Evolutionary conservation across 164 flowering plant species (phyloP).

Genomic region (Kalanchoe fedtschenkoi): DNA sequence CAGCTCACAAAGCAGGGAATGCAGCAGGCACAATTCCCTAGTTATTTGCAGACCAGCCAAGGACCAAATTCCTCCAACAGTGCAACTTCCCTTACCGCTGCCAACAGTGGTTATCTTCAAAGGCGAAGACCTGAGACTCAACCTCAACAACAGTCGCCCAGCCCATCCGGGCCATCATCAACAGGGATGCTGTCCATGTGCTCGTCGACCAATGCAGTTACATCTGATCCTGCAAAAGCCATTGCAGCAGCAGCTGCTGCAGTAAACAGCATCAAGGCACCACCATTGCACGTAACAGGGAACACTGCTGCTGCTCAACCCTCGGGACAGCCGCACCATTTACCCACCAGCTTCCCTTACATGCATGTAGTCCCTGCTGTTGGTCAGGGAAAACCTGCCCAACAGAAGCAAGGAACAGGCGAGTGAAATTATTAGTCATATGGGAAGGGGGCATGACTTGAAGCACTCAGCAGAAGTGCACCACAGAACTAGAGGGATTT

Average conservation of each 20-base stretch:
- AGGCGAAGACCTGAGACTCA: slow-evolving; percentile 46
- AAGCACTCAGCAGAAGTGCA: neutral
- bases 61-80: slow-evolving; percentile 23
- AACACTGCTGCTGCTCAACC: slow-evolving; percentile 39
- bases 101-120: slow-evolving; percentile 23
- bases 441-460: neutral
- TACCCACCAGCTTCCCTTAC: slow-evolving; percentile 50
- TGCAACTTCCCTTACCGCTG: slow-evolving; percentile 17
- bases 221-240: slow-evolving; percentile 35
- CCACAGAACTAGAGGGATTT: neutral
- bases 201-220: slow-evolving; percentile 26
- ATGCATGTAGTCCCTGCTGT: slow-evolving; percentile 47
- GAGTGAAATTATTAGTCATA: slow-evolving; percentile 21
- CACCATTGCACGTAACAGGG: slow-evolving; percentile 23
- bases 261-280: slow-evolving; percentile 38
- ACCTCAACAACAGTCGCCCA: slow-evolving; percentile 27
- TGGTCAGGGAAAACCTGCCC: slow-evolving; percentile 59
- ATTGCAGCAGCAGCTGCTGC: slow-evolving; percentile 60
- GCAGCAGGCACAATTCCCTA: slow-evolving; percentile 45
- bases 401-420: slow-evolving; percentile 80
- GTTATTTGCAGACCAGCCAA: slow-evolving; percentile 40
- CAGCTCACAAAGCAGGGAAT: slow-evolving; percentile 24
- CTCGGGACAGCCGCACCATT: slow-evolving; percentile 25
- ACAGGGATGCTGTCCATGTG: slow-evolving; percentile 40
- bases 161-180: slow-evolving; percentile 32